Base-by-base conservation (phyloP, 225 moss, liverwort and hornwort species). In the Straminergon stramineum region DNA sequence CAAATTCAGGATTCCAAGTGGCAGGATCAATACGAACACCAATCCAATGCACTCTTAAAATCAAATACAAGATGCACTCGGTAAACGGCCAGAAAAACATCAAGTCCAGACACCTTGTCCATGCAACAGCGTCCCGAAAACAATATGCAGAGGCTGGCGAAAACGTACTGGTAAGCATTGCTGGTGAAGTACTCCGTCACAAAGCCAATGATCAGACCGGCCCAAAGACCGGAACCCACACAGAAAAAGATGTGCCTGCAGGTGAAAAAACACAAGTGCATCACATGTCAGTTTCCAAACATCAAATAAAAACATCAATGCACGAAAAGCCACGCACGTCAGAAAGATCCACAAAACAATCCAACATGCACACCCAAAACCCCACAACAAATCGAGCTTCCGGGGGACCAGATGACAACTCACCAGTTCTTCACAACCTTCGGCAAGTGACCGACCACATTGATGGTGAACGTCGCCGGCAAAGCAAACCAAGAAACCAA, bases 341-440 rank as follows among this genome's bases (percentile, higher is more conserved):
- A 52, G 4, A 5, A n/a, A n/a, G 0, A 64, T 34, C 0, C 35
- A 35, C 2, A 2, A 7, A 15, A 43, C 3, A 43, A 2, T 2
- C 20, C 4, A 8, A 61, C 60, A 52, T 2, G 2, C 35, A 83
- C 63, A 64, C 6, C 7, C 82, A 11, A 11, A 3, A 19, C 13
- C 30, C 9, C 6, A 6, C 22, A 34, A 16, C 37, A 34, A 14
- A 34, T 8, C 8, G 7, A 17, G 18, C 20, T 41, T 10, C 39
- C 27, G 34, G 1, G 9, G 2, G 16, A 30, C 10, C 34, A 84
- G 15, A 4, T 12, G 12, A 20, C 9, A 21, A 86, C 92, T 85
- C 68, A 96, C 96, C 98, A 98, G 93, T 96, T 97, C 91, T 95
- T 96, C 13, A 96, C 96, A 5, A 90, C 84, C 89, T 95, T 95